Percentiles rank a stretch among this genome's conserved stretches.
These are phyloP conservation scores for Neurospora sp. DNA, from an alignment of 495 filamentous ascomycete genomes.

Conservation along the genomic window DNA sequence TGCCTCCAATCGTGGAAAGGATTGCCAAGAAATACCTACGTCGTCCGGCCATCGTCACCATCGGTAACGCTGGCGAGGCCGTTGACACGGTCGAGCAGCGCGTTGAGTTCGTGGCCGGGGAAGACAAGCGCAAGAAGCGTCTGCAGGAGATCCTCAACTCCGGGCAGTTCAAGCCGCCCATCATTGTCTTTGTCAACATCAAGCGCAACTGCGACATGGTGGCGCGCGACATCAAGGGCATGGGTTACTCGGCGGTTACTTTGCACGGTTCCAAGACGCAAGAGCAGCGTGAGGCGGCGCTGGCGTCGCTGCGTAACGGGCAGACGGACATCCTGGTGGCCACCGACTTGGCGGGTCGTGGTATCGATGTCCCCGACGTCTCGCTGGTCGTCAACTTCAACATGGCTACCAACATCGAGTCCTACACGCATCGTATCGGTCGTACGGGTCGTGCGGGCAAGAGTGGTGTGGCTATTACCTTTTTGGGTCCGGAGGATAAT, in stretches of 20 bases:
- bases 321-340: conserved; percentile 84
- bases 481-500: conserved; percentile 83
- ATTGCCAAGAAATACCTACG: conserved; percentile 95
- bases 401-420: conserved; percentile 90
- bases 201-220: conserved; percentile 98
- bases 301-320: conserved; percentile 76
- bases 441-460: conserved; percentile 97
- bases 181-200: conserved; percentile 99
- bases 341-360: conserved; percentile 90
- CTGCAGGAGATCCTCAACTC: conserved; percentile 82
- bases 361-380: conserved; percentile 97
- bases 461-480: conserved; percentile 93
- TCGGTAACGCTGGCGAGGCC: conserved; percentile 92
- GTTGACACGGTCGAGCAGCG: conserved; percentile 98
- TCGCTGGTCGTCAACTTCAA: conserved; percentile 97
- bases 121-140: conserved; percentile 97
- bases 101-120: conserved; percentile 82
- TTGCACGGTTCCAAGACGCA: conserved; percentile 94
- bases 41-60: conserved; percentile 87
- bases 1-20: conserved; percentile 87
- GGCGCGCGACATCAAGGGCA: conserved; percentile 87
- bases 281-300: conserved; percentile 90
- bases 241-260: conserved; percentile 85
- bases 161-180: conserved; percentile 77
- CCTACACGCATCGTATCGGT: conserved; percentile 95